Conservation (phyloP, 352 stramenopile species). For the Pythium folliculosum region DNA sequence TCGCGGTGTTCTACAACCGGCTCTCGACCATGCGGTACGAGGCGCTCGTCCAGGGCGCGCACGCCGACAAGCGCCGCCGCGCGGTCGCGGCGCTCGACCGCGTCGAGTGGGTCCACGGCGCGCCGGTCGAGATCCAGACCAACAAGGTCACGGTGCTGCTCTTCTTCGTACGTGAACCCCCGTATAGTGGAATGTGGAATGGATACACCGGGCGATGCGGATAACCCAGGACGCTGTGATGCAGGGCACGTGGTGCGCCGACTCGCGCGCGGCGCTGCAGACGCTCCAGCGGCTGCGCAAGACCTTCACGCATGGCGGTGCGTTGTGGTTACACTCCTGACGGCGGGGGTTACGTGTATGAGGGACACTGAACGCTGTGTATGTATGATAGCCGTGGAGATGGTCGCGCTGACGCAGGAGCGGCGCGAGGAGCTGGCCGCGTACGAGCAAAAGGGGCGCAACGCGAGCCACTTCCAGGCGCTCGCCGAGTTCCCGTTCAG, state of each 20-base stretch:
- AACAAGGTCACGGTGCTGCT: conserved; percentile 73
- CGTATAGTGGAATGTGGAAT: too few species aligned
- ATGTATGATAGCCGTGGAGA: conserved; percentile 42
- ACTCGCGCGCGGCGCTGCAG: conserved; percentile 52
- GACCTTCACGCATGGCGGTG: conserved; percentile 39
- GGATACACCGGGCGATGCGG: too few species aligned
- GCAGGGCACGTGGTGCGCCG: conserved; percentile 66
- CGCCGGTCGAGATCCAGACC: conserved; percentile 41
- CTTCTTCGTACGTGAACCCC: conserved; percentile 64
- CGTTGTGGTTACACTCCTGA: background rate
- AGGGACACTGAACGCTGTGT: background rate
- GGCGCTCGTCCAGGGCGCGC: conserved; percentile 36
- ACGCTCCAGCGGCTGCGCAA: conserved; percentile 48
- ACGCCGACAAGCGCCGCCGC: conserved; percentile 33
- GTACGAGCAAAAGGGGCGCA: conserved; percentile 60
- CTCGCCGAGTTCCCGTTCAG: conserved; percentile 55
- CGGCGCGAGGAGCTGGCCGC: conserved; percentile 57
- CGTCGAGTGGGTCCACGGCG: conserved; percentile 64
- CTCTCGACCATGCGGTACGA: conserved; percentile 59
- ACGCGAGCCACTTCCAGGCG: conserved; percentile 56
- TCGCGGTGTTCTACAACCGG: conserved; percentile 58
- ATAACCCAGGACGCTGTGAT: too few species aligned
- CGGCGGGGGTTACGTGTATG: background rate
- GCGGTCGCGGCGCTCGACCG: conserved; percentile 34
- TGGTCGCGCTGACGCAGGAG: conserved; percentile 72